Evolutionary conservation across 306 rosid species (phyloP).

Genomic region (Cicer arietinum): DNA sequence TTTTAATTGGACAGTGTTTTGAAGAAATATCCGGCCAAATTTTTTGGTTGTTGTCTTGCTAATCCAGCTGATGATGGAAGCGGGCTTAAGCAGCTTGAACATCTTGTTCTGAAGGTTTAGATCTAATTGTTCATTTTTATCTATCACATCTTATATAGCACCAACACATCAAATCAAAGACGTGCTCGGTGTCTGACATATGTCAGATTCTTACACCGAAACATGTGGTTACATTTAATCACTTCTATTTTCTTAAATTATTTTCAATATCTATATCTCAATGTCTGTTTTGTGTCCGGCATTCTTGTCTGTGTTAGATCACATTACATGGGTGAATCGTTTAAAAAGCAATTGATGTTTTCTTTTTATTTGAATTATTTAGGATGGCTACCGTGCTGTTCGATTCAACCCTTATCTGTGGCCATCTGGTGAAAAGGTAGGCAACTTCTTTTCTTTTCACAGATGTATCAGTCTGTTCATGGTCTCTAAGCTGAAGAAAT

Average conservation of each 20-base stretch:
- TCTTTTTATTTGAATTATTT: constrained; percentile 31
- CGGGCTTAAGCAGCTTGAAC: constrained; percentile 75
- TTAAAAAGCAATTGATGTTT: constrained; percentile 28
- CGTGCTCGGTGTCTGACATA: not conserved
- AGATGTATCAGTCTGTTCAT: not conserved
- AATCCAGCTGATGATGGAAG: constrained; percentile 85
- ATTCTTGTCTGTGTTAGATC: not conserved
- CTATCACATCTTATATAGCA: not conserved
- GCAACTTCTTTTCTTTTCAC: constrained; percentile 1
- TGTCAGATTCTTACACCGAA: not conserved
- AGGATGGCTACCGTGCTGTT: constrained; percentile 86
- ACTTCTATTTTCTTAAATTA: not conserved
- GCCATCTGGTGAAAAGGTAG: constrained; percentile 85
- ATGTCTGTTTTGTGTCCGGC: not conserved
- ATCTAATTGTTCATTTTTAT: constrained; percentile 46
- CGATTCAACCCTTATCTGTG: constrained; percentile 93
- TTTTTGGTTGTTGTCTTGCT: constrained; percentile 92
- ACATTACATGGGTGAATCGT: constrained; percentile 13
- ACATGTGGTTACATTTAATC: not conserved
- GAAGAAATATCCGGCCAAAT: constrained; percentile 79
- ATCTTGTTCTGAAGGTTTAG: constrained; percentile 81
- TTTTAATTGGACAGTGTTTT: constrained; percentile 65
- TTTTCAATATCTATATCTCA: not conserved
- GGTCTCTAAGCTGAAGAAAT: not conserved
- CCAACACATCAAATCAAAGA: not conserved